phyloP scores from a whole-genome alignment of 1,284 basidiomycete species.

The Malassezia equina region DNA sequence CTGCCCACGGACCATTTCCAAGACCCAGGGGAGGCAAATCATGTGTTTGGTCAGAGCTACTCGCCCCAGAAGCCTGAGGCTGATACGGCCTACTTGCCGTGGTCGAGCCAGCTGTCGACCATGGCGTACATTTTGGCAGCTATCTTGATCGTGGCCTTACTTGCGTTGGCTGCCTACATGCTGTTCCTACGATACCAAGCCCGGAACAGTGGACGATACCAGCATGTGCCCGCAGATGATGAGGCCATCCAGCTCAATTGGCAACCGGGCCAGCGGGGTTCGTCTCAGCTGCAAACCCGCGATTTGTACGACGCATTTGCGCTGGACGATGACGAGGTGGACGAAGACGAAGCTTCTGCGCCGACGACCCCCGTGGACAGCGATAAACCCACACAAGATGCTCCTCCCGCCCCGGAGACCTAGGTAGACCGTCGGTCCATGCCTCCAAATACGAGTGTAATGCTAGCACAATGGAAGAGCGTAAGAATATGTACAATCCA shows the following conservation, averaged over 20 bases:
- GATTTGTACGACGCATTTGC: slow-evolving; percentile 50
- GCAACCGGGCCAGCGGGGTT: not conserved
- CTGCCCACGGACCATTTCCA: slow-evolving; percentile 68
- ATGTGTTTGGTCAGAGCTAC: slow-evolving; percentile 25
- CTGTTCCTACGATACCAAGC: slow-evolving; percentile 47
- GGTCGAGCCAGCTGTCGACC: slow-evolving; percentile 27
- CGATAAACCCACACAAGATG: not conserved
- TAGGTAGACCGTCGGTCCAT: not conserved
- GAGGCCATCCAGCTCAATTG: slow-evolving; percentile 50
- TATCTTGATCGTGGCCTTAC: slow-evolving; percentile 61
- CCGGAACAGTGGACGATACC: slow-evolving; percentile 54
- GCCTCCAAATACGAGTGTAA: no score
- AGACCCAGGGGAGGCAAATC: slow-evolving; percentile 44
- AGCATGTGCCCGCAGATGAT: slow-evolving; percentile 59
- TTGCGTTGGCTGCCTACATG: slow-evolving; percentile 56
- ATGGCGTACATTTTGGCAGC: slow-evolving; percentile 54
- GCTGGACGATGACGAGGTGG: slow-evolving; percentile 24
- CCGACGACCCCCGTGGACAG: not conserved
- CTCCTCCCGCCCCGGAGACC: not conserved
- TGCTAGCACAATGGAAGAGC: no score
- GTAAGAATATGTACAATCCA: not conserved
- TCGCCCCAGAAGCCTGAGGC: slow-evolving; percentile 44
- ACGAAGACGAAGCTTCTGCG: not conserved
- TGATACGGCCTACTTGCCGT: slow-evolving; percentile 74
- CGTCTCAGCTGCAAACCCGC: slow-evolving; percentile 15